A percentile compares a stretch with the other conserved stretches of the same genome.
Conservation (phyloP, 108 stramenopile genomes). For the Nitzschia putrida region DNA sequence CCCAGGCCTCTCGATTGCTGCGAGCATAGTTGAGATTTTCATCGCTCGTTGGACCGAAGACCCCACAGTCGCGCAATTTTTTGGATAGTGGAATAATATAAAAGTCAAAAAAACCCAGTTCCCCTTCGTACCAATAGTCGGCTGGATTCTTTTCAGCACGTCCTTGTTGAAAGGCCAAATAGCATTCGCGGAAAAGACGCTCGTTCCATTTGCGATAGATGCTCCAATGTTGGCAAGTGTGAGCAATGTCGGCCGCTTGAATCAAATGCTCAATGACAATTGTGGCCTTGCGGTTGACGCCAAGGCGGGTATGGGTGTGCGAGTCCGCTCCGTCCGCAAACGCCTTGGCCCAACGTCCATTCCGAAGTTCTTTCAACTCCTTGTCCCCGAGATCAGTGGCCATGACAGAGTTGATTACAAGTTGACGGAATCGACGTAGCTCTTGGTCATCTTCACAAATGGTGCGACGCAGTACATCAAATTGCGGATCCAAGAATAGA, state of each 20-base stretch:
- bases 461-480: constrained; percentile 5
- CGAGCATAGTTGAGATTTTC: constrained; percentile 34
- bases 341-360: constrained; percentile 39
- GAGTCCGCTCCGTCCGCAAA: background rate
- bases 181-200: constrained; percentile 16
- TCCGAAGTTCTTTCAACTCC: constrained; percentile 27
- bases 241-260: constrained; percentile 30
- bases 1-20: constrained; percentile 28
- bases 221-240: constrained; percentile 42
- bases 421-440: constrained; percentile 30
- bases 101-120: constrained; percentile 28
- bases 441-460: constrained; percentile 23
- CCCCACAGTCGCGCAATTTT: constrained; percentile 42
- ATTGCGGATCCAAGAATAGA: constrained; percentile 28
- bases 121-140: constrained; percentile 32
- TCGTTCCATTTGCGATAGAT: background rate
- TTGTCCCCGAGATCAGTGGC: constrained; percentile 41
- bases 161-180: constrained; percentile 25
- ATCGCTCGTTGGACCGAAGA: constrained; percentile 32
- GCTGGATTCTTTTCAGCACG: constrained; percentile 25
- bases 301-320: constrained; percentile 5
- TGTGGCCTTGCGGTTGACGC: constrained; percentile 28
- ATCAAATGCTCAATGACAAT: constrained; percentile 2
- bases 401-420: constrained; percentile 34
- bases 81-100: constrained; percentile 30